A percentile compares a stretch with the other conserved stretches of the same genome.
phyloP scores from a whole-genome alignment of 306 rosid species.

The Lathyrus tuberosus region DNA sequence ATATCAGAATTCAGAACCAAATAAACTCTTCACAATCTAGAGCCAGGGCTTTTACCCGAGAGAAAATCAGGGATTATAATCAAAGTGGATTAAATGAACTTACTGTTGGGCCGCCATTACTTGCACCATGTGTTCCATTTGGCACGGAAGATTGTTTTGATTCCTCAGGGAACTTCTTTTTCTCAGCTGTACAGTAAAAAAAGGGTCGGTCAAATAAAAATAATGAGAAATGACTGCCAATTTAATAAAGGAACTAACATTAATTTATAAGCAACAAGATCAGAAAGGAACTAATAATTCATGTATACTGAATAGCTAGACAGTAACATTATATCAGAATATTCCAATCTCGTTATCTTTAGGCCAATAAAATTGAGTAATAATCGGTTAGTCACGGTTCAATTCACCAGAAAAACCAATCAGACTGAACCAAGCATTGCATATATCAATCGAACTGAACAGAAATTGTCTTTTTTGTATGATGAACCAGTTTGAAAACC shows the following conservation, averaged over 20 bases:
- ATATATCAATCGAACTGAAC: not conserved
- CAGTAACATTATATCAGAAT: conserved; percentile 7
- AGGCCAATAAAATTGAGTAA: conserved; percentile 1
- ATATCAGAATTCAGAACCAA: no score
- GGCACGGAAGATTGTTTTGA: conserved; percentile 56
- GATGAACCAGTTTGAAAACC: not conserved
- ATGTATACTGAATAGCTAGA: not conserved
- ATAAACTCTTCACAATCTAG: not conserved
- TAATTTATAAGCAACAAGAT: conserved; percentile 10
- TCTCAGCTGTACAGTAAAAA: conserved; percentile 70
- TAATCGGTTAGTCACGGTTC: conserved; percentile 8
- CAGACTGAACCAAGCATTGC: not conserved
- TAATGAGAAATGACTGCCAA: conserved; percentile 11
- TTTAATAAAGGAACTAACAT: conserved; percentile 13
- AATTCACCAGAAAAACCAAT: not conserved
- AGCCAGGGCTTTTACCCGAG: not conserved
- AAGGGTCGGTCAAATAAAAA: conserved; percentile 28
- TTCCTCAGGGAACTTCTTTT: conserved; percentile 73
- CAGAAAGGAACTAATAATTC: not conserved
- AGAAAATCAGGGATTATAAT: not conserved
- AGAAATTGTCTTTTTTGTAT: not conserved
- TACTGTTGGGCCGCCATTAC: conserved; percentile 75
- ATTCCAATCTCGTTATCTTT: not conserved
- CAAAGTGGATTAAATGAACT: conserved; percentile 38
- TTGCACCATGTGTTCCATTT: conserved; percentile 71